Conservation (phyloP, 2,329 filamentous ascomycete species). For the Drechslerella coelobrocha region DNA sequence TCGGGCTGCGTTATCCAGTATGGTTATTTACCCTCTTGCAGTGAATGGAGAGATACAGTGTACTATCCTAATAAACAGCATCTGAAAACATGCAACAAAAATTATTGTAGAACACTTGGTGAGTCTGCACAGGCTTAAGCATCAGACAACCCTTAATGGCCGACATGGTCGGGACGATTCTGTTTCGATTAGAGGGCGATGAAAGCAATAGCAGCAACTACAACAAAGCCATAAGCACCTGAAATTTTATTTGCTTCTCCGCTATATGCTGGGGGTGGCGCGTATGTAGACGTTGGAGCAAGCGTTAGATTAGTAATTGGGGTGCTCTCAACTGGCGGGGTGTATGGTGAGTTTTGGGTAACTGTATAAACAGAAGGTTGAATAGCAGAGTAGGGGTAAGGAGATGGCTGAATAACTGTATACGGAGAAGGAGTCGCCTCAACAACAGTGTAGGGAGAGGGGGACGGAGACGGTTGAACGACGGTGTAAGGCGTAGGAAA, state of each 20-base stretch:
- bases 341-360: constrained; percentile 6
- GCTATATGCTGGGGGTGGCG: constrained; percentile 30
- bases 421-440: too few relatives aligned
- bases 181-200: constrained; percentile 22
- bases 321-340: constrained; percentile 3
- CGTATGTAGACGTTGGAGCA: constrained; percentile 14
- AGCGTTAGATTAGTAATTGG: constrained; percentile 20
- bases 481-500: constrained; percentile 1
- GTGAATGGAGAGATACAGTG: too few relatives aligned
- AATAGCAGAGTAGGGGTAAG: too few relatives aligned
- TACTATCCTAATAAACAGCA: too few relatives aligned
- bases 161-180: constrained; percentile 4
- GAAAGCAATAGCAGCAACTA: constrained; percentile 10
- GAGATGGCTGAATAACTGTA: too few relatives aligned
- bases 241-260: constrained; percentile 35
- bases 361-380: too few relatives aligned
- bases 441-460: neutral
- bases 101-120: too few relatives aligned
- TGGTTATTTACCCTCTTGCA: too few relatives aligned
- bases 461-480: neutral
- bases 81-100: too few relatives aligned
- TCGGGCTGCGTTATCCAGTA: too few relatives aligned
- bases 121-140: neutral
- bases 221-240: constrained; percentile 21
- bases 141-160: constrained; percentile 1